Base-by-base conservation (phyloP, 2,329 filamentous ascomycete genomes). In the Tolypocladium tundrense region DNA sequence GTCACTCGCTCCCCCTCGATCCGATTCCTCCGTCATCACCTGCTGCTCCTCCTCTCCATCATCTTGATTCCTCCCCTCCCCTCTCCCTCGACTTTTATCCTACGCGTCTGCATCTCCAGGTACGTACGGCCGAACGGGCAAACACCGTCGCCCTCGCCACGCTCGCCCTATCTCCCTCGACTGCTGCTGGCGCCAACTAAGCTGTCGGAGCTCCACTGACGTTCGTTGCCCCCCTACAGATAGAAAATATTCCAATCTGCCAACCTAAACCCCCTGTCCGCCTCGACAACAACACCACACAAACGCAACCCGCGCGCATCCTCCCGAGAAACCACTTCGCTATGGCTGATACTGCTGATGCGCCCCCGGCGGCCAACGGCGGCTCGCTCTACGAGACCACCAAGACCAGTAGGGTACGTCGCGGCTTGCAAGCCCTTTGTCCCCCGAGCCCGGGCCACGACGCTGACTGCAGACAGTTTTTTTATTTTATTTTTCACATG, bases 331-430 rank as follows among this genome's bases (percentile, higher is more conserved):
- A 24, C 50, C 56, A 14, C 48, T 53, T 57, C 45, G 43, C 56
- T 57, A 60, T 72, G 66, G 68, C 72, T 64, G 70, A 72, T 64
- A 65, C 69, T 63, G 66, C 70, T 58, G 60, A 56, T 57, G 55
- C 59, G 56, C 50, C 57, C 39, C 66, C 67, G 37, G 66, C 72
- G 67, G 69, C 71, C 71, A 81, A 80, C 71, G 78, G 77, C 68
- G 72, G 65, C 64, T 73, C 76, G 64, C 70, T 73, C 63, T 61
- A 76, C 61, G 72, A 80, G 63, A 68, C 71, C 63, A 72, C 79
- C 67, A 81, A 80, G 71, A 73, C 70, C 67, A 82, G 80, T 83
- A 75, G 73, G 80, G 80, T 80, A 66, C 58, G 77, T 73, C 27
- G 61, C 60, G 53, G 24, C n/a, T n/a, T n/a, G n/a, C 42, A 11